phyloP scores from a whole-genome alignment of 768 basidiomycete genomes.

The Tephrocybe sp. region DNA sequence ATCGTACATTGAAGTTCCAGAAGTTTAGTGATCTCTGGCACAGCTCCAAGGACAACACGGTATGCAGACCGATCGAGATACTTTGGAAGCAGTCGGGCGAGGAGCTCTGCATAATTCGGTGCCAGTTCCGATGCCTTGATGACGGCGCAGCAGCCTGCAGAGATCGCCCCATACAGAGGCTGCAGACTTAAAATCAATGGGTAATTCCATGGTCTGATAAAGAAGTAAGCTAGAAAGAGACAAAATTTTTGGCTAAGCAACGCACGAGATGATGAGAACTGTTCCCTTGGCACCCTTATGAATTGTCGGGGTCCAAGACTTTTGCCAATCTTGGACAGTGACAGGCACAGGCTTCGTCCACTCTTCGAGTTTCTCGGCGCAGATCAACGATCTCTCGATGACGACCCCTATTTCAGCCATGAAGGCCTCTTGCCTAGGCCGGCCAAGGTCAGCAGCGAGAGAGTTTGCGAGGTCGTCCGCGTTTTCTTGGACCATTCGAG shows the following conservation, averaged over 20 bases:
- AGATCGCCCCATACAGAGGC: conserved; percentile 69
- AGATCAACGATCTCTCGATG: conserved; percentile 41
- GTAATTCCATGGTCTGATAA: conserved; percentile 67
- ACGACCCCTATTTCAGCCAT: conserved; percentile 44
- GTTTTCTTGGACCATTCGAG: conserved; percentile 65
- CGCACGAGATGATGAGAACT: conserved; percentile 60
- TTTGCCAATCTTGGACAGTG: conserved; percentile 42
- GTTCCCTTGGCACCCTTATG: conserved; percentile 62
- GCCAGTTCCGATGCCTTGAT: conserved; percentile 69
- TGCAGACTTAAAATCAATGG: conserved; percentile 55
- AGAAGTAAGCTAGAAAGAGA: neutral
- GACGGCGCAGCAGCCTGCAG: conserved; percentile 69
- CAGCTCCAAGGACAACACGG: conserved; percentile 56
- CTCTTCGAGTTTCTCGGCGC: conserved; percentile 50
- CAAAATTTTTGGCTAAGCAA: conserved; percentile 23
- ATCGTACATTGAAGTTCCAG: conserved; percentile 42
- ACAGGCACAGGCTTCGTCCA: conserved; percentile 54
- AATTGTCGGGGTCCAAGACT: conserved; percentile 52
- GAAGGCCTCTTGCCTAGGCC: conserved; percentile 42
- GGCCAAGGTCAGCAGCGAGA: conserved; percentile 46
- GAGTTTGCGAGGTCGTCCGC: conserved; percentile 49
- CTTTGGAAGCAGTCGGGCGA: conserved; percentile 56
- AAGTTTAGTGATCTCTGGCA: conserved; percentile 56
- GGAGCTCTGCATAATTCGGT: conserved; percentile 46
- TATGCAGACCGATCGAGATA: conserved; percentile 50